Percentiles rank a stretch among this genome's conserved stretches.
Evolutionary conservation across 2,329 filamentous ascomycete species (phyloP).

Genomic region (Pezicula radicicola): DNA sequence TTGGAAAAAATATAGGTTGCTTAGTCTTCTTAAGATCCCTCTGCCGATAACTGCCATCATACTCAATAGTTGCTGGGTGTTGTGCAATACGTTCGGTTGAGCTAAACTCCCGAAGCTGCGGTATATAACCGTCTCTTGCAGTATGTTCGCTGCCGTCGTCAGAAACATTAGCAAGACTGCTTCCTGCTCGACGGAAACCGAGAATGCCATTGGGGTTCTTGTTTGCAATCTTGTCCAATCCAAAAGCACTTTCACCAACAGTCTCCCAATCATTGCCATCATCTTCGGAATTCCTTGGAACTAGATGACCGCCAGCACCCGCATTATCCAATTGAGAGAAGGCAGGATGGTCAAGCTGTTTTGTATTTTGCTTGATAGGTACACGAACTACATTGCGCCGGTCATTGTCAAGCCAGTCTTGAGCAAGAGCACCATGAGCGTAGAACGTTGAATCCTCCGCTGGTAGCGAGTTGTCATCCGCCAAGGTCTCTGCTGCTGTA

Average conservation of each 20-base stretch:
- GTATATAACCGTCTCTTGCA: constrained; percentile 8
- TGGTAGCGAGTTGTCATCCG: constrained; percentile 3
- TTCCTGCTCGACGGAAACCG: constrained; percentile 18
- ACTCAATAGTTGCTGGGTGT: constrained; percentile 22
- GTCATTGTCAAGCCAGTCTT: constrained; percentile 14
- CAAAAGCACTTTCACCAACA: constrained; percentile 19
- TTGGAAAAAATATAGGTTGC: constrained; percentile 23
- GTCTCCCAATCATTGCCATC: constrained; percentile 29
- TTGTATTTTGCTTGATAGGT: constrained; percentile 14
- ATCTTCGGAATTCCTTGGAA: constrained; percentile 8
- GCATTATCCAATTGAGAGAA: constrained; percentile 1
- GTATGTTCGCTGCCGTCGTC: constrained; percentile 14
- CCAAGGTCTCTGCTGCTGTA: constrained; percentile 4
- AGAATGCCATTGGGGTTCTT: constrained; percentile 7
- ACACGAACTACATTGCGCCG: constrained; percentile 18
- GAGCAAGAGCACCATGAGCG: constrained; percentile 16
- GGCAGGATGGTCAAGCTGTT: constrained; percentile 4
- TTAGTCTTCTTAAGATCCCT: constrained; percentile 21
- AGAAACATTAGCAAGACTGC: constrained; percentile 27
- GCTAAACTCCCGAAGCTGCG: constrained; percentile 8
- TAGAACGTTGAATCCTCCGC: constrained; percentile 17
- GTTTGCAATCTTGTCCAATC: background rate
- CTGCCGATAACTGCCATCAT: constrained; percentile 22
- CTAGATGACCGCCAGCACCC: background rate
- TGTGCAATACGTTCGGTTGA: constrained; percentile 24